Conservation (phyloP, 805 yeast genomes). For the Nakazawaea siamensis region DNA sequence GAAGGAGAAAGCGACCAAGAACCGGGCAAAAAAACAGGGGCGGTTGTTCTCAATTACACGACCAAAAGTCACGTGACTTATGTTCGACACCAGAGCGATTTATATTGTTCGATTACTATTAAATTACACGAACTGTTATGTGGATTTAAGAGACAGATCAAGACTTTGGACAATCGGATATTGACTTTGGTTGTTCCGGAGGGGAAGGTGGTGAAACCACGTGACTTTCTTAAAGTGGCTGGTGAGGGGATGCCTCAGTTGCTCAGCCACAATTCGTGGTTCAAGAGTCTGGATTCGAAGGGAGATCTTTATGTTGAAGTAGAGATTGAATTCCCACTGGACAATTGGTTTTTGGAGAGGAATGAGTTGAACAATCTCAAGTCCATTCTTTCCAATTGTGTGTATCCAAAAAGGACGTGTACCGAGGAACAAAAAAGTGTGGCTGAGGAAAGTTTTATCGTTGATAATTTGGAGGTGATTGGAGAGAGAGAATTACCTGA, state of each 20-base stretch:
- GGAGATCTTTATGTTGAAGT: conserved; percentile 71
- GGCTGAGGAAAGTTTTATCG: not conserved
- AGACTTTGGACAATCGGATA: conserved; percentile 76
- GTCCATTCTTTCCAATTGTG: conserved; percentile 30
- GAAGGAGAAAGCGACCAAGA: conserved; percentile 71
- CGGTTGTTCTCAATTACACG: conserved; percentile 56
- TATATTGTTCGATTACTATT: conserved; percentile 51
- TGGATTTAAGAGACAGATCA: conserved; percentile 61
- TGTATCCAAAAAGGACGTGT: conserved; percentile 3
- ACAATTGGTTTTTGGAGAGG: conserved; percentile 76
- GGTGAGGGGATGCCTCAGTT: conserved; percentile 68
- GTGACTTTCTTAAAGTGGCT: conserved; percentile 52
- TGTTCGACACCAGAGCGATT: conserved; percentile 51
- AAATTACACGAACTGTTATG: conserved; percentile 77
- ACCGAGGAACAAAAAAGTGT: not conserved
- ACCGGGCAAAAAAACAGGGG: conserved; percentile 69
- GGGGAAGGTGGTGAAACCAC: conserved; percentile 79
- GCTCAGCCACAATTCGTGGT: conserved; percentile 13
- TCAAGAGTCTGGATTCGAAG: conserved; percentile 19
- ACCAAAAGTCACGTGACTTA: conserved; percentile 41
- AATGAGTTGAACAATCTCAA: conserved; percentile 49
- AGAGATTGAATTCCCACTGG: conserved; percentile 76
- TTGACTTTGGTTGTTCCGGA: conserved; percentile 55
- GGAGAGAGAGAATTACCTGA: not conserved
- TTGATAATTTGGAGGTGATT: conserved; percentile 5